Percentiles rank a stretch among this genome's conserved stretches.
phyloP scores from a whole-genome alignment of 345 rosid genomes.

The Salix brachista region DNA sequence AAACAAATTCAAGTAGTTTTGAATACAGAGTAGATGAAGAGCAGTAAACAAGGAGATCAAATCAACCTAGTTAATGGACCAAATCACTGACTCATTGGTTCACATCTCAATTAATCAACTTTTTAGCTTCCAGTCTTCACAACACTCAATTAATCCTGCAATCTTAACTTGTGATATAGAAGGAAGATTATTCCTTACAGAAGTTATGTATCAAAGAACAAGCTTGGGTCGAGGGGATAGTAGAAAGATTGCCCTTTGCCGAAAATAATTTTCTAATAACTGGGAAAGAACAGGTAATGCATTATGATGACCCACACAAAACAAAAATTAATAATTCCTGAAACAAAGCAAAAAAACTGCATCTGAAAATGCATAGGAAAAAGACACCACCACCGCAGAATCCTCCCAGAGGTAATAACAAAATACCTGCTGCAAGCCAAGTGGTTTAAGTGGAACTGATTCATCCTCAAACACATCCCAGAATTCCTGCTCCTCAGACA shows the following conservation, averaged over 20 bases:
- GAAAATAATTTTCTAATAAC: background rate
- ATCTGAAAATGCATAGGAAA: background rate
- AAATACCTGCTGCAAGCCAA: slow-evolving; percentile 84
- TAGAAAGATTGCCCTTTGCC: background rate
- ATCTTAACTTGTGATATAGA: background rate
- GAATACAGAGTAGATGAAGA: background rate
- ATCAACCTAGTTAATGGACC: background rate
- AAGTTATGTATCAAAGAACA: background rate
- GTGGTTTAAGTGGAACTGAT: slow-evolving; percentile 62
- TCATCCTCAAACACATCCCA: slow-evolving; percentile 90
- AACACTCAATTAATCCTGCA: background rate
- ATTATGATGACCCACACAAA: background rate
- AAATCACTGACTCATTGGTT: background rate
- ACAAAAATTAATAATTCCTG: too few relatives aligned
- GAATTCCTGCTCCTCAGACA: slow-evolving; percentile 88
- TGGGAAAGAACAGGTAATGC: background rate
- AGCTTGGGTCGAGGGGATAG: background rate
- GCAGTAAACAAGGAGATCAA: background rate
- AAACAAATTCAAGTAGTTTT: slow-evolving; percentile 7
- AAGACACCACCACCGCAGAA: background rate
- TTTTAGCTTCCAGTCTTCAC: background rate
- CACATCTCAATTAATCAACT: background rate
- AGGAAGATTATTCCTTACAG: background rate
- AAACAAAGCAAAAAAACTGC: too few relatives aligned
- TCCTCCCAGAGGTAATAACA: slow-evolving; percentile 1